A percentile compares a stretch with the other conserved stretches of the same genome.
Evolutionary conservation across 352 stramenopile species (phyloP).

Genomic region (Detonula confervacea): DNA sequence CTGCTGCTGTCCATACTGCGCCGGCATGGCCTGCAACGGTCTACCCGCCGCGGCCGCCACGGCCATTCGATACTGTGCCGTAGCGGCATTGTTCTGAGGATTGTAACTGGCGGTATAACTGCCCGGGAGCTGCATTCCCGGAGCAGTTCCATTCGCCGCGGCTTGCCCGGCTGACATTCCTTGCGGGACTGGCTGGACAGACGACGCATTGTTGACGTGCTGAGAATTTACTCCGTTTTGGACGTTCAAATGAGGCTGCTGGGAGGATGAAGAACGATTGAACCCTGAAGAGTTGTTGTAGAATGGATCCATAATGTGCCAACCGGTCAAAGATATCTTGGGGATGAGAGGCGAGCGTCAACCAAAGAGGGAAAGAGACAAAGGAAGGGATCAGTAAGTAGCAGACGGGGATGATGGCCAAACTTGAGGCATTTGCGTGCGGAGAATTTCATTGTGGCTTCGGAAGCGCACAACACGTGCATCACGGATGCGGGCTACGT

Average conservation of each 20-base stretch:
- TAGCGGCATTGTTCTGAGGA: conserved; percentile 20
- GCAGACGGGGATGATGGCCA: too few species aligned
- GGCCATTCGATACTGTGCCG: conserved; percentile 21
- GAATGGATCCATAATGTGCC: conserved; percentile 53
- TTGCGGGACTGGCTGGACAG: conserved; percentile 22
- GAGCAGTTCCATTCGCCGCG: background rate
- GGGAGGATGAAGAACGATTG: too few species aligned
- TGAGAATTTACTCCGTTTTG: conserved; percentile 32
- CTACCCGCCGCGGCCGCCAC: background rate
- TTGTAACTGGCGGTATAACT: conserved; percentile 23
- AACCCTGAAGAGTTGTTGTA: too few species aligned
- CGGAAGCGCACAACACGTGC: too few species aligned
- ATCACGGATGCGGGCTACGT: too few species aligned
- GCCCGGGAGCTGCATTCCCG: background rate
- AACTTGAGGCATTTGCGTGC: too few species aligned
- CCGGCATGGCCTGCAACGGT: too few species aligned
- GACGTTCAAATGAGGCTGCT: conserved; percentile 22
- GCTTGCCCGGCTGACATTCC: conserved; percentile 10
- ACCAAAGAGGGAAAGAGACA: background rate
- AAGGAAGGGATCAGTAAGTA: background rate
- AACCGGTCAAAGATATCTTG: background rate
- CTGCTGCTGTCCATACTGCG: conserved; percentile 2
- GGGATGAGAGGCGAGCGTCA: conserved; percentile 17
- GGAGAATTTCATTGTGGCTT: background rate
- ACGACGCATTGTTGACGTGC: conserved; percentile 37